Base-by-base conservation (phyloP, 2,329 filamentous ascomycete genomes). In the Tolypocladium nubicola region DNA sequence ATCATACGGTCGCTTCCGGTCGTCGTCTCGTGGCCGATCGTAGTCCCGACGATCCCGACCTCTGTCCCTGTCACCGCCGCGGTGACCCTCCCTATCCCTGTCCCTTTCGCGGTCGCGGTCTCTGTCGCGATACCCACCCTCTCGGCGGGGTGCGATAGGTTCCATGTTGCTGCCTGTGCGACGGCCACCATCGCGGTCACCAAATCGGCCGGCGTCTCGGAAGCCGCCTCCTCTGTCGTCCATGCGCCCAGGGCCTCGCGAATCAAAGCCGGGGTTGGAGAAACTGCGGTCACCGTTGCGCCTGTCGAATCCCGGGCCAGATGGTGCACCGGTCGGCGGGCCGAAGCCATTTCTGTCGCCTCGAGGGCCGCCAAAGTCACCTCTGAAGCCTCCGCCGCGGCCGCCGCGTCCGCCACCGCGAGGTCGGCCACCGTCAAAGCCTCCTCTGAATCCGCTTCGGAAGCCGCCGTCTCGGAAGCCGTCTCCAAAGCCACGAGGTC, bases 91-190 rank as follows among this genome's bases (percentile, higher is more conserved):
- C 52, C 79, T 71, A 54, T 62, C 61, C 38, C 66, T 67, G 52
- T 74, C 72, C 58, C 80, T 76, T 55, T 81, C 72, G 58, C 79
- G 73, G 68, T 85, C 82, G 68, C 75, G 76, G 64, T 79, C 64
- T 58, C 68, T 62, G 39, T 75, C 71, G 59, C 72, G 78, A 72
- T 82, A 81, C 64, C 79, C 79, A 70, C 78, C 77, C 62, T 86
- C 84, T 66, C 85, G 71, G 59, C 84, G 83, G 67, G 88, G 85
- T 67, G 88, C 86, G 69, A 94, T 83, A 60, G 89, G 90, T 71
- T 95, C 90, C 73, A 88, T 87, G 74, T 95, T 94, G 75, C 89
- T 89, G 63, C 89, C 89, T 57, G 84, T 87, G 49, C 76, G 75
- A 58, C 81, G 78, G 59, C 66, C 66, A 14, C 62, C 63, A 35